Evolutionary conservation across 106 monocot genomes (phyloP), one percentile per base, ranked within the genome.

Genomic region (Dendrobium officinale): DNA sequence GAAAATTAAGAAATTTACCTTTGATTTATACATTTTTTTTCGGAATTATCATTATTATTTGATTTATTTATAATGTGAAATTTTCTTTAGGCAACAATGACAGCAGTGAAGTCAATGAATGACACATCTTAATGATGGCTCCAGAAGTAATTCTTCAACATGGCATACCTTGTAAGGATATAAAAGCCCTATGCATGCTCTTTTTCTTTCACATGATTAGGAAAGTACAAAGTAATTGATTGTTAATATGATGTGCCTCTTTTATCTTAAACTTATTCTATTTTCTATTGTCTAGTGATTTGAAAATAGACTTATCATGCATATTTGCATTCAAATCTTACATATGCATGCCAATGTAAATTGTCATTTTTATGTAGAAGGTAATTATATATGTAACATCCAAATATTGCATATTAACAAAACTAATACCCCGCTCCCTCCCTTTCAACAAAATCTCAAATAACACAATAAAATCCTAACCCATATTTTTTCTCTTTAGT

Each of bases 41-140:
- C 59, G 5, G 18, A 61, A 22, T 61, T 74, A 49, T 26, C 18
- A 24, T 49, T 20, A 8, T 49, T 22, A 76, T 27, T 49, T 49
- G 61, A 42, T 24, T 80, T 66, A 42, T 75, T 83, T 6, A 72
- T 56, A 41, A 37, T 51, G 48, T 73, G 81, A 43, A 47, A 26
- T 26, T 76, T 73, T 82, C 47, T 11, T 76, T 75, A 98, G 97
- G 97, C 94, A 82, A 98, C 97, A 43, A 88, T 91, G 82, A 90
- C 87, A 76, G 92, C 92, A 68, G 97, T 94, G 31, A 98, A 98
- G 80, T 94, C 97, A 59, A 94, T 94, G 90, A 98, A 98, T 82
- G 97, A 92, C 42, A 94, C 97, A 59, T 92, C 97, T 79, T 98
- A 94, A 78, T 98, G 92, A 98, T 98, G 97, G 97, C 97, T 56